phyloP scores from a whole-genome alignment of 352 stramenopile species.

The Phytophthora hibernalis region DNA sequence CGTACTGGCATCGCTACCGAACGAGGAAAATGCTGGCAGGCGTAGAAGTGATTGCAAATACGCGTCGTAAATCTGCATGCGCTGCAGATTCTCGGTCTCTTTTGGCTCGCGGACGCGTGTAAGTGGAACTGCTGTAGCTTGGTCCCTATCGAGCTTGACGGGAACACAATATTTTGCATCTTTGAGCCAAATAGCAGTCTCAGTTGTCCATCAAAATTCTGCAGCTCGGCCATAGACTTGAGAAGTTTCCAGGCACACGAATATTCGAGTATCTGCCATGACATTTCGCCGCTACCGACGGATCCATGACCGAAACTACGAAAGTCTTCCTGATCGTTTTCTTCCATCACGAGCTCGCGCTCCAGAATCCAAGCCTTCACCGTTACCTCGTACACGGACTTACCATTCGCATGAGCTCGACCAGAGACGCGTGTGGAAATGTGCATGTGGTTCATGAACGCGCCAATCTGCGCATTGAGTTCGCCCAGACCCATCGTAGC shows the following conservation, averaged over 20 bases:
- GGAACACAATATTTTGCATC: slow-evolving; percentile 61
- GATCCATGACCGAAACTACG: neutral
- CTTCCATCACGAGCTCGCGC: slow-evolving; percentile 49
- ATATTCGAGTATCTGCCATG: slow-evolving; percentile 77
- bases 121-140: slow-evolving; percentile 26
- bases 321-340: slow-evolving; percentile 12
- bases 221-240: slow-evolving; percentile 56
- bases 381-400: slow-evolving; percentile 57
- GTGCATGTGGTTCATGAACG: slow-evolving; percentile 62
- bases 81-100: slow-evolving; percentile 48
- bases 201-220: slow-evolving; percentile 60
- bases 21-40: slow-evolving; percentile 57
- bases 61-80: slow-evolving; percentile 44
- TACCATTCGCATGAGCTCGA: slow-evolving; percentile 30
- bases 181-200: slow-evolving; percentile 50
- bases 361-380: slow-evolving; percentile 71
- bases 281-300: slow-evolving; percentile 20
- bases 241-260: slow-evolving; percentile 56
- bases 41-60: slow-evolving; percentile 65
- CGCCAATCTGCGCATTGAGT: slow-evolving; percentile 48
- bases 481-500: slow-evolving; percentile 39
- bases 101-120: slow-evolving; percentile 24
- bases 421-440: slow-evolving; percentile 50
- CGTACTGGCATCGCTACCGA: slow-evolving; percentile 59
- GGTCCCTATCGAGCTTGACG: slow-evolving; percentile 27